Conservation (phyloP, 1,284 basidiomycete species). For the Cryptococcus sp. region DNA sequence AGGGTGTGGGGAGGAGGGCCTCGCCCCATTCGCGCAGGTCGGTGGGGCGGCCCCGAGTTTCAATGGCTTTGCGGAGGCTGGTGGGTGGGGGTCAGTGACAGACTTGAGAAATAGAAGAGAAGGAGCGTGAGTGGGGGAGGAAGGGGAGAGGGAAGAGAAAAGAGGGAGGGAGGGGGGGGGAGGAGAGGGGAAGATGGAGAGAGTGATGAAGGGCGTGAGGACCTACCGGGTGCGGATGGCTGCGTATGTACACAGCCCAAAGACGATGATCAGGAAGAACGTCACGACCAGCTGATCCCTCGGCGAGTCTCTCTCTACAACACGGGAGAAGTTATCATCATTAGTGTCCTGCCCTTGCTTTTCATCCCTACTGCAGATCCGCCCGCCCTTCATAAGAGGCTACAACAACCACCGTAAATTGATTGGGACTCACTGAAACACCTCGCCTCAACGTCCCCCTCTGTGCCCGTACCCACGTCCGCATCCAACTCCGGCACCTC, state of each 20-base stretch:
- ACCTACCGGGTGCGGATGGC: slow-evolving; percentile 60
- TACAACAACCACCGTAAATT: not conserved
- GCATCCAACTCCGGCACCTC: slow-evolving; percentile 79
- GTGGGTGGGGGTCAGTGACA: not conserved
- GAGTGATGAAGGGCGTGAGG: not conserved
- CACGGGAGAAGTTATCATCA: not conserved
- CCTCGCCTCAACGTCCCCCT: slow-evolving; percentile 89
- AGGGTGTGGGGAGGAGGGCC: slow-evolving; percentile 21
- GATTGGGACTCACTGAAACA: slow-evolving; percentile 78
- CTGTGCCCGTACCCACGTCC: slow-evolving; percentile 91
- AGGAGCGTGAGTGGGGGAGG: not conserved
- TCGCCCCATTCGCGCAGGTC: slow-evolving; percentile 44
- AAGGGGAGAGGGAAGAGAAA: not conserved
- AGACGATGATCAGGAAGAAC: slow-evolving; percentile 77
- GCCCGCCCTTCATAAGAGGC: not conserved
- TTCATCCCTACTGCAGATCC: not conserved
- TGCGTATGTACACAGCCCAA: slow-evolving; percentile 75
- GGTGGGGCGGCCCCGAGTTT: slow-evolving; percentile 36
- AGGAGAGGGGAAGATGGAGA: not conserved
- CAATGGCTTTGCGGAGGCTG: slow-evolving; percentile 40
- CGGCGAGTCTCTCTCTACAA: slow-evolving; percentile 76
- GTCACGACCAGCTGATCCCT: slow-evolving; percentile 87
- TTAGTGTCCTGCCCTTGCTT: slow-evolving; percentile 3
- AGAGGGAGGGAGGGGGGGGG: not conserved
- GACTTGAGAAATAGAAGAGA: not conserved